Percentiles rank a stretch among this genome's conserved stretches.
phyloP scores from a whole-genome alignment of 495 filamentous ascomycete species.

The Bryoglossum gracile region DNA sequence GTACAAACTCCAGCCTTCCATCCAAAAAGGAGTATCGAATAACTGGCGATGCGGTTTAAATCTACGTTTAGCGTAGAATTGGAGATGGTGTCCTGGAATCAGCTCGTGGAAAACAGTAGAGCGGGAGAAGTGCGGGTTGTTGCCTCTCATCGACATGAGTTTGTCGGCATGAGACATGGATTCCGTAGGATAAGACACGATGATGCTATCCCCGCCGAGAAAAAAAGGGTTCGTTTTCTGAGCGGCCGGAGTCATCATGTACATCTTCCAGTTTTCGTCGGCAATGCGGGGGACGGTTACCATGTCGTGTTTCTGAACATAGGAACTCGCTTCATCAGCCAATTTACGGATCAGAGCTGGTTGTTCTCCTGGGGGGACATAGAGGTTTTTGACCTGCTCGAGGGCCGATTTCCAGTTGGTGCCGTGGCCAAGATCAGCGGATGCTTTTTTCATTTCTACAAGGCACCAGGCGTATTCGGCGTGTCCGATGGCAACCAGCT shows the following conservation, averaged over 20 bases:
- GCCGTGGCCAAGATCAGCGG: slow-evolving; percentile 27
- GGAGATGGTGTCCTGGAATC: slow-evolving; percentile 47
- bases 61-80: slow-evolving; percentile 36
- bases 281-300: slow-evolving; percentile 44
- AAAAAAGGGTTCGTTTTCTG: slow-evolving; percentile 48
- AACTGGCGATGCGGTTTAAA: slow-evolving; percentile 37
- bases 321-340: slow-evolving; percentile 32
- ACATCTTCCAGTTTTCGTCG: slow-evolving; percentile 43
- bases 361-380: slow-evolving; percentile 42
- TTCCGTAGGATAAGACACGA: slow-evolving; percentile 43
- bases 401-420: slow-evolving; percentile 40
- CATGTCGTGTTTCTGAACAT: slow-evolving; percentile 39
- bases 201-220: slow-evolving; percentile 40
- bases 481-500: slow-evolving; percentile 41
- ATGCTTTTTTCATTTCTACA: slow-evolving; percentile 34
- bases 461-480: slow-evolving; percentile 37
- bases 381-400: slow-evolving; percentile 44
- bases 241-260: slow-evolving; percentile 41
- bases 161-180: slow-evolving; percentile 42
- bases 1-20: slow-evolving; percentile 49
- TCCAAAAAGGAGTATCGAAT: slow-evolving; percentile 46
- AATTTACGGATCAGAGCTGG: slow-evolving; percentile 37
- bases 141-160: slow-evolving; percentile 46
- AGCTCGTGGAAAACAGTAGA: slow-evolving; percentile 49
- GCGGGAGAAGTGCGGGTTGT: slow-evolving; percentile 44